Conservation (phyloP, 1,284 basidiomycete genomes). For the Ustilago nuda region DNA sequence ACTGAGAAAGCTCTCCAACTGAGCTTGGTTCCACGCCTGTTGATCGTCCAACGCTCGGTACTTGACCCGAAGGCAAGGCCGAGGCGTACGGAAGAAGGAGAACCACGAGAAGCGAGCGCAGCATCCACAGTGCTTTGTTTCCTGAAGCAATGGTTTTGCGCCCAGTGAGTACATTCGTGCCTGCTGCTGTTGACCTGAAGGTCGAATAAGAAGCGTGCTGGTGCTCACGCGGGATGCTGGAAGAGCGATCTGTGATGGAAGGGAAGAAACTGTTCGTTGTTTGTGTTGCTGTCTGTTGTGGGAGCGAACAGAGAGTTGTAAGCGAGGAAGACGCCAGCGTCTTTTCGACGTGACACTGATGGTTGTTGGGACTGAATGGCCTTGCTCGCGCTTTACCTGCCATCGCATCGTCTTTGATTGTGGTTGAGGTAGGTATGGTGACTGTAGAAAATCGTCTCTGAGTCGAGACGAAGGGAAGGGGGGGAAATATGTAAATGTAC, state of each 20-base stretch:
- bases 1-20: conserved; percentile 22
- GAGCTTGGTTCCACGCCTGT: conserved; percentile 24
- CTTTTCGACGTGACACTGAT: conserved; percentile 18
- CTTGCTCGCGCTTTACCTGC: conserved; percentile 20
- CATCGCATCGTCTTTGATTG: conserved; percentile 40
- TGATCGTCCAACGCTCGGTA: conserved; percentile 27
- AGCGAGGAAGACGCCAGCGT: conserved; percentile 49
- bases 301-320: conserved; percentile 17
- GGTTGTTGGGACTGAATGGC: conserved; percentile 12
- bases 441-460: conserved; percentile 20
- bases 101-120: conserved; percentile 36
- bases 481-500: conserved; percentile 4
- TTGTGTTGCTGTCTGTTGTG: conserved; percentile 9
- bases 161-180: background rate
- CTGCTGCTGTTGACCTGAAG: background rate
- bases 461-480: conserved; percentile 11
- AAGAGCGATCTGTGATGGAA: conserved; percentile 13
- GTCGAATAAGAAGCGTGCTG: conserved; percentile 10
- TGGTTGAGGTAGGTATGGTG: conserved; percentile 23
- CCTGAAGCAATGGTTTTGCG: background rate
- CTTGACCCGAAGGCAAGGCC: conserved; percentile 21
- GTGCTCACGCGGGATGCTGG: conserved; percentile 15
- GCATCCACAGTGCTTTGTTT: conserved; percentile 22
- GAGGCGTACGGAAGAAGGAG: conserved; percentile 42
- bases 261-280: conserved; percentile 1